Conservation (phyloP, 2,329 filamentous ascomycete species). For the Amylocarpus encephaloides region DNA sequence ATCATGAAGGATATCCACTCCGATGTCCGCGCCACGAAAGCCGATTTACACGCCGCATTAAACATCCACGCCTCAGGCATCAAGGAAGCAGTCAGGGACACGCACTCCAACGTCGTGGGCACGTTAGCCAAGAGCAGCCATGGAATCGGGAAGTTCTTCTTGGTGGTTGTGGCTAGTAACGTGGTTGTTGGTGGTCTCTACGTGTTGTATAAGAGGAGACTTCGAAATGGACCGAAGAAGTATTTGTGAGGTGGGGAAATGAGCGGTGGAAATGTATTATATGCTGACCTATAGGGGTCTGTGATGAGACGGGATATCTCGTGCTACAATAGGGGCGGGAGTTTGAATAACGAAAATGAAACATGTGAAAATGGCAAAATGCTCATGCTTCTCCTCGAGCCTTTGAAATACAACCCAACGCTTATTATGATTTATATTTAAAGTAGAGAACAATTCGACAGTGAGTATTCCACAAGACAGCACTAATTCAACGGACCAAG, state of each 20-base stretch:
- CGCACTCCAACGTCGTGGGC: conserved; percentile 16
- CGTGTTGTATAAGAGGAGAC: conserved; percentile 30
- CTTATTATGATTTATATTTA: no score
- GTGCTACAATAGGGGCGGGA: no score
- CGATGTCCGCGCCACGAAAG: conserved; percentile 52
- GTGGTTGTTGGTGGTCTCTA: conserved; percentile 22
- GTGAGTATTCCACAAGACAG: no score
- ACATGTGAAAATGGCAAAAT: no score
- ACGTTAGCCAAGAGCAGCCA: conserved; percentile 6
- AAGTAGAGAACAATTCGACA: no score
- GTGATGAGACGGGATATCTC: no score
- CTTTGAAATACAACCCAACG: no score
- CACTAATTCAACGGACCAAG: no score
- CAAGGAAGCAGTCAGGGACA: conserved; percentile 20
- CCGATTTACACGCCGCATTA: conserved; percentile 35
- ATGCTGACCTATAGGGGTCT: no score
- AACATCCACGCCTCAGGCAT: conserved; percentile 22
- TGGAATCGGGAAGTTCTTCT: conserved; percentile 9
- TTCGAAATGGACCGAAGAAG: conserved; percentile 27
- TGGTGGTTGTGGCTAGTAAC: conserved; percentile 27
- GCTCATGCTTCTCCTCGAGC: no score
- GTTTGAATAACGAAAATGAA: no score
- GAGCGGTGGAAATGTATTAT: not conserved
- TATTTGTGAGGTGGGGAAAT: conserved; percentile 24
- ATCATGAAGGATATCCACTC: conserved; percentile 49